These are phyloP conservation scores for Naganishia vishniacii DNA, from an alignment of 768 basidiomycete species.

Conservation along the genomic window DNA sequence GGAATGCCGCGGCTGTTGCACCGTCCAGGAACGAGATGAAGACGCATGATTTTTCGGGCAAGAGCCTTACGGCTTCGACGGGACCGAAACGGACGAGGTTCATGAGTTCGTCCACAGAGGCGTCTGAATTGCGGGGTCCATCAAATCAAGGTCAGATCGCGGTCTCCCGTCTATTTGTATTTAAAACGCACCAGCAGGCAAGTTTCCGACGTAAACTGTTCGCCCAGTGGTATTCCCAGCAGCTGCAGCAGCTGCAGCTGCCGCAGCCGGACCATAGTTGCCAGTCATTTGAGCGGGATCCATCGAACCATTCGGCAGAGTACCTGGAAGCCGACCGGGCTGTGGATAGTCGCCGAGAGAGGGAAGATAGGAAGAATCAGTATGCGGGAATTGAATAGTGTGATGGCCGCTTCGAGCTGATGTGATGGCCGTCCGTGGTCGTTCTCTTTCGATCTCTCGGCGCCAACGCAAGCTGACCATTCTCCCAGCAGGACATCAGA, in stretches of 20 bases:
- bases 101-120: slow-evolving; percentile 94
- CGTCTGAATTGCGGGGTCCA: slow-evolving; percentile 57
- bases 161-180: neutral
- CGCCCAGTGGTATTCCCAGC: slow-evolving; percentile 58
- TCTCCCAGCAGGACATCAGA: too few relatives aligned
- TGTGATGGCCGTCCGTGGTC: too few relatives aligned
- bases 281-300: slow-evolving; percentile 56
- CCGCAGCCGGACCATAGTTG: slow-evolving; percentile 67
- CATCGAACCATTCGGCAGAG: slow-evolving; percentile 26
- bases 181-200: slow-evolving; percentile 59
- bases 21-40: slow-evolving; percentile 97
- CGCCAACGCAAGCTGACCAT: slow-evolving; percentile 24
- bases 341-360: neutral
- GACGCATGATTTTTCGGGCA: slow-evolving; percentile 94
- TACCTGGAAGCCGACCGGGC: slow-evolving; percentile 20
- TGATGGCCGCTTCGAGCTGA: too few relatives aligned
- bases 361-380: slow-evolving; percentile 32
- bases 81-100: slow-evolving; percentile 97
- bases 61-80: slow-evolving; percentile 84
- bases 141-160: neutral
- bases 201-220: slow-evolving; percentile 94
- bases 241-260: slow-evolving; percentile 59
- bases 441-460: neutral
- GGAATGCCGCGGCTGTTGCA: slow-evolving; percentile 87
- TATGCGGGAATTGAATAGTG: too few relatives aligned